phyloP scores from a whole-genome alignment of 257 asterid genomes.

The Asclepias syriaca region DNA sequence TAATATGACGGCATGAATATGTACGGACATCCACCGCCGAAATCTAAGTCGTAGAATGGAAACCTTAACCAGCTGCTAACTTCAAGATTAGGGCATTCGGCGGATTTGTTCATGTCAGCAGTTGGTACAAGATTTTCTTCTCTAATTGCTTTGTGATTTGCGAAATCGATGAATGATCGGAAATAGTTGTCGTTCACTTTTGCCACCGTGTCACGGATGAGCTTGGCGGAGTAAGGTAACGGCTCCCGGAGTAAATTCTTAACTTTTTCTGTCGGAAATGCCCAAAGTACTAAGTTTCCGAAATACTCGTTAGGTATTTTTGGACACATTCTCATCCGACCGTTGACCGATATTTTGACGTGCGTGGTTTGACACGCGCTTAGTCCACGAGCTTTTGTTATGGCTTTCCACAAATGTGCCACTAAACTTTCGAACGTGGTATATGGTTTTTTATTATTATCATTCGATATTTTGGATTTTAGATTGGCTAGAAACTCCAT shows the following conservation, averaged over 20 bases:
- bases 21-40: slow-evolving; percentile 69
- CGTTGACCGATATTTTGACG: slow-evolving; percentile 62
- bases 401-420: slow-evolving; percentile 76
- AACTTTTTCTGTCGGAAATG: slow-evolving; percentile 49
- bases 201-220: slow-evolving; percentile 55
- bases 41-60: slow-evolving; percentile 73
- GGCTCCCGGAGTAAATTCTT: slow-evolving; percentile 41
- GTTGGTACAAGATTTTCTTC: slow-evolving; percentile 51
- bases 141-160: slow-evolving; percentile 35
- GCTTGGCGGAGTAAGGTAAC: slow-evolving; percentile 46
- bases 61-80: slow-evolving; percentile 86
- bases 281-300: slow-evolving; percentile 85
- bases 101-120: slow-evolving; percentile 47
- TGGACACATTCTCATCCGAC: slow-evolving; percentile 60
- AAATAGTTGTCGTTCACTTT: slow-evolving; percentile 56
- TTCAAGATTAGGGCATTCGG: slow-evolving; percentile 72
- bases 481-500: slow-evolving; percentile 50
- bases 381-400: slow-evolving; percentile 66
- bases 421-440: slow-evolving; percentile 77
- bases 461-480: slow-evolving; percentile 39
- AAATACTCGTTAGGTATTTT: slow-evolving; percentile 58
- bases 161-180: slow-evolving; percentile 73
- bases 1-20: slow-evolving; percentile 70
- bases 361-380: slow-evolving; percentile 47
- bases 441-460: slow-evolving; percentile 35